Percentiles rank a stretch among this genome's conserved stretches.
These are phyloP conservation scores for Linum usitatissimum DNA, from an alignment of 345 rosid species.

Conservation along the genomic window DNA sequence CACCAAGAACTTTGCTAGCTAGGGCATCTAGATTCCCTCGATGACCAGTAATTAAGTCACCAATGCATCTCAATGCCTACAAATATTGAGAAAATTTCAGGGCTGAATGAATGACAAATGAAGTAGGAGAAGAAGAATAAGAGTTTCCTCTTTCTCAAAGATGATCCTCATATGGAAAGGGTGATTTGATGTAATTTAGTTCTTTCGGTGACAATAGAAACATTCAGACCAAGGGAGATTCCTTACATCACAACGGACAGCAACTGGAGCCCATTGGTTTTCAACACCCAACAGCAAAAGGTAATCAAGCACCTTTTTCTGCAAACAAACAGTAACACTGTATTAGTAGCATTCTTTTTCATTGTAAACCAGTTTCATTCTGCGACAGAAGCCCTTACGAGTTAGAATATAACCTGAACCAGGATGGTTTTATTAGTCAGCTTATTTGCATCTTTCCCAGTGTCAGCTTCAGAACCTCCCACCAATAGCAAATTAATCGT, in stretches of 20 bases:
- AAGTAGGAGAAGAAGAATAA: background rate
- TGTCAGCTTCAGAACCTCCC: conserved; percentile 61
- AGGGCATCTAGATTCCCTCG: conserved; percentile 70
- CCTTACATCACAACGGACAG: conserved; percentile 78
- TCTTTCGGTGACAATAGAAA: background rate
- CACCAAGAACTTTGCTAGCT: conserved; percentile 87
- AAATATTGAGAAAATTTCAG: conserved; percentile 14
- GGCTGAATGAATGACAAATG: background rate
- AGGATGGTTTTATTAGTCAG: conserved; percentile 69
- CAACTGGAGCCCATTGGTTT: conserved; percentile 91
- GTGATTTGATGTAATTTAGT: background rate
- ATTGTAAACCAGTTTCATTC: background rate
- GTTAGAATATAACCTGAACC: conserved; percentile 57
- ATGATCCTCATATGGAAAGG: background rate
- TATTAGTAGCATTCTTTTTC: background rate
- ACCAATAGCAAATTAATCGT: conserved; percentile 70
- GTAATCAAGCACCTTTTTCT: conserved; percentile 75
- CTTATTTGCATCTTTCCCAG: conserved; percentile 67
- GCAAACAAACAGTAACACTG: conserved; percentile 15
- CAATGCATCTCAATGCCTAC: conserved; percentile 79
- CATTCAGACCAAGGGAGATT: conserved; percentile 1
- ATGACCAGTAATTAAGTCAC: conserved; percentile 66
- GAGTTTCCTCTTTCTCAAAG: too few relatives aligned
- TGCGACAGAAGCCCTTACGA: conserved; percentile 4
- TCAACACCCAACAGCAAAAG: conserved; percentile 85